Evolutionary conservation across 2,329 filamentous ascomycete species (phyloP).

Genomic region (Cylindrodendrum hubeiense): DNA sequence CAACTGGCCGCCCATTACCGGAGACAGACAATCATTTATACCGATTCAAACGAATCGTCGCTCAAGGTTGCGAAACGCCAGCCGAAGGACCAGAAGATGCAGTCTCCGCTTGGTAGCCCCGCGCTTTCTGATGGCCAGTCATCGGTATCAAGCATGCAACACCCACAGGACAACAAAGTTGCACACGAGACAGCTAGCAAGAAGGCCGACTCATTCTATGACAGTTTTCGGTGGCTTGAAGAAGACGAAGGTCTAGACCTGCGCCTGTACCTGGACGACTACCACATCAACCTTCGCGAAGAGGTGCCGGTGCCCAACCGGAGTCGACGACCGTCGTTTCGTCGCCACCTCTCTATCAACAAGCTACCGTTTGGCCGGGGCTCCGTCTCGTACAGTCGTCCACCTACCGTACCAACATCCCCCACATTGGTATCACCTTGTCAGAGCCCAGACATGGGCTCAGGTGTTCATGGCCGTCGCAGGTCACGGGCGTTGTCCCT

Average conservation of each 20-base stretch:
- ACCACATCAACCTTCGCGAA: conserved; percentile 72
- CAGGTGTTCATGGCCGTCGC: conserved; percentile 56
- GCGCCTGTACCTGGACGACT: conserved; percentile 76
- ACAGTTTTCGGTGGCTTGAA: conserved; percentile 81
- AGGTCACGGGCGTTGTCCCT: conserved; percentile 69
- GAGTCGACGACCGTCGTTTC: conserved; percentile 70
- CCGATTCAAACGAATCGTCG: conserved; percentile 44
- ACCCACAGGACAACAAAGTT: conserved; percentile 34
- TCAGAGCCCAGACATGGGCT: conserved; percentile 35
- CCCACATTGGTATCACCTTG: conserved; percentile 39
- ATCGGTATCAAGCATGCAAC: conserved; percentile 43
- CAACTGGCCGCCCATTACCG: conserved; percentile 66
- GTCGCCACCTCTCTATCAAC: conserved; percentile 78
- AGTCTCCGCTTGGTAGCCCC: conserved; percentile 39
- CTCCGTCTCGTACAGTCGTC: conserved; percentile 63
- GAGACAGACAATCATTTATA: conserved; percentile 53
- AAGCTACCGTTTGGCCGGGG: conserved; percentile 72
- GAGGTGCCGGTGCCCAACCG: conserved; percentile 59
- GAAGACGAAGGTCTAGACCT: conserved; percentile 79
- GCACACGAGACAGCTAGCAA: conserved; percentile 33
- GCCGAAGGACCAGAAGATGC: conserved; percentile 36
- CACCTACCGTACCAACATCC: conserved; percentile 53
- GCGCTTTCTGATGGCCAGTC: conserved; percentile 35
- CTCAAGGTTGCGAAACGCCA: conserved; percentile 44
- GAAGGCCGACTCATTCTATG: conserved; percentile 68